Evolutionary conservation across 495 filamentous ascomycete species (phyloP), one percentile per base, ranked within the genome.

Genomic region (Aspergillus sclerotiicarbonarius): DNA sequence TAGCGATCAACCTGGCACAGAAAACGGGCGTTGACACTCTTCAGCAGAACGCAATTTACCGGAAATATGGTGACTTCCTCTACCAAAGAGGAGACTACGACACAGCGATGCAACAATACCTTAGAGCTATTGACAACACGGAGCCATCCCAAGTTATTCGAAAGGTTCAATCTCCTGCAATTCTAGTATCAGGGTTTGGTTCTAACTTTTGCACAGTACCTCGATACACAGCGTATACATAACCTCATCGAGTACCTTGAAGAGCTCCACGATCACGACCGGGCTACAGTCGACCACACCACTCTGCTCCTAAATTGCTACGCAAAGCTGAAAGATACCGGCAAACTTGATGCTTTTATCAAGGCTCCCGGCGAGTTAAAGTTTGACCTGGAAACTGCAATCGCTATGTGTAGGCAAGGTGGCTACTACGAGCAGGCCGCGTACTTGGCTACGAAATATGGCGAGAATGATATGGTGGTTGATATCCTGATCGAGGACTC

Each of bases 371-470:
- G 91, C 2, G 93, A 97, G 65, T 81, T 96, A 33, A 97, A 94
- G 62, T 98, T 98, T 70, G 94, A 98, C 72, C 78, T 98, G 8
- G 94, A 98, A 59, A 98, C 95, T 7, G 95, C 95, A 3, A 98
- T 98, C 51, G 84, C 87, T 5, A 98, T 98, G 94, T 98, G 94
- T 63, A 85, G 95, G 16, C 94, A 98, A 74, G 95, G 92, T 20
- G 92, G 95, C n/a, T 98, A 98, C 69, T 93, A 87, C 67, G 90
- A 96, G 59, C 94, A 98, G 74, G 94, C 94, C 8, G 95, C 94
- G 2, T 98, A 94, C 66, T 81, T 98, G 47, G 93, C 94, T 10
- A 90, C 91, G 54, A 95, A 96, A 67, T 92, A 98, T 66, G 85
- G 89, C 6, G 95, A 98, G 66, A 90, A 94, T 63, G 92, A 96